These are phyloP conservation scores for Fusarium sp. DNA, from an alignment of 2,329 filamentous ascomycete species.

Conservation along the genomic window DNA sequence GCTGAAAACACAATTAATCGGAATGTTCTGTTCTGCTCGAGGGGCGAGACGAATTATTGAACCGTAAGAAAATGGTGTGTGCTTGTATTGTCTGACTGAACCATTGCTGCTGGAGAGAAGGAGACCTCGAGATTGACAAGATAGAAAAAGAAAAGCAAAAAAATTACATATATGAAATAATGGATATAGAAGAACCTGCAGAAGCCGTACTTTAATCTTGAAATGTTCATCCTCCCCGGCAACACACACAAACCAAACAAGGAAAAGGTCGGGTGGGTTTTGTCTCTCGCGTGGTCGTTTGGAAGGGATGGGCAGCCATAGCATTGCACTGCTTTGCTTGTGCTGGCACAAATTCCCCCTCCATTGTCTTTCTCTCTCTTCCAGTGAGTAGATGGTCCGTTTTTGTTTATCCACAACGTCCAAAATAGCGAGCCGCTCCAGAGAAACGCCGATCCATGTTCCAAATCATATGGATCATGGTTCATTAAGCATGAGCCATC, in stretches of 20 bases:
- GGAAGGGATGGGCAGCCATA: slow-evolving; percentile 24
- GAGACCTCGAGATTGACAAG: slow-evolving; percentile 41
- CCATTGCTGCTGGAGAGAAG: slow-evolving; percentile 45
- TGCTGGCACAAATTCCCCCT: slow-evolving; percentile 33
- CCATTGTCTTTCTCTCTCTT: slow-evolving; percentile 40
- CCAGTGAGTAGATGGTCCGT: slow-evolving; percentile 38
- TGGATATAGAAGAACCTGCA: slow-evolving; percentile 45
- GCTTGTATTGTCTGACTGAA: slow-evolving; percentile 46
- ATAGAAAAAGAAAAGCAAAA: slow-evolving; percentile 37
- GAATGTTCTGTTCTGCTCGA: slow-evolving; percentile 28
- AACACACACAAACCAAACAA: slow-evolving; percentile 42
- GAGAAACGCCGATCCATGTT: slow-evolving; percentile 42
- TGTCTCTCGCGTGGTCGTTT: slow-evolving; percentile 44
- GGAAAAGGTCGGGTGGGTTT: slow-evolving; percentile 35
- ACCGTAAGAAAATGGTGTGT: slow-evolving; percentile 34
- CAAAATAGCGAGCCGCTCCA: slow-evolving; percentile 41
- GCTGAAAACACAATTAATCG: slow-evolving; percentile 11
- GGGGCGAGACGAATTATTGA: slow-evolving; percentile 19
- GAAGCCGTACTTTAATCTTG: slow-evolving; percentile 45
- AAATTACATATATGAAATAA: slow-evolving; percentile 48
- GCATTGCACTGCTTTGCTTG: slow-evolving; percentile 24
- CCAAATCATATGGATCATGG: slow-evolving; percentile 41
- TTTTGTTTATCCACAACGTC: slow-evolving; percentile 44
- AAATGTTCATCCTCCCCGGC: slow-evolving; percentile 43
- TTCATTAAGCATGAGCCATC: slow-evolving; percentile 42